Conservation (phyloP, 306 rosid species). For the Cucumis hystrix region DNA sequence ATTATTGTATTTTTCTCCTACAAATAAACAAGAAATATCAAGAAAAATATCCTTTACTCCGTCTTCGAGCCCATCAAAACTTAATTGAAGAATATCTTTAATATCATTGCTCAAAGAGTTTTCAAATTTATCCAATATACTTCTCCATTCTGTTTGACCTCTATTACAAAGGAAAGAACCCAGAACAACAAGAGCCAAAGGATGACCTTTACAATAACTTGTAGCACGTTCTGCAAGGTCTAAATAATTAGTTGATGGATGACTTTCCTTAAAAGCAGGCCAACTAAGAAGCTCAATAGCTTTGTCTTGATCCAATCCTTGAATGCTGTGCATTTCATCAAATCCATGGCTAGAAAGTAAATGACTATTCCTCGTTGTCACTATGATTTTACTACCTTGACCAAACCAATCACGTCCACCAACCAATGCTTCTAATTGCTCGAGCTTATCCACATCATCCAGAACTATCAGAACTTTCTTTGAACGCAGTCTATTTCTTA, state of each 20-base stretch:
- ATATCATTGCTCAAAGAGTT: conserved; percentile 3
- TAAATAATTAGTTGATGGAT: background rate
- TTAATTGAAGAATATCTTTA: conserved; percentile 8
- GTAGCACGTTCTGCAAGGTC: conserved; percentile 1
- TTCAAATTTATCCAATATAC: conserved; percentile 6
- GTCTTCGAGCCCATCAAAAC: conserved; percentile 12
- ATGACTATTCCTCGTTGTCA: conserved; percentile 8
- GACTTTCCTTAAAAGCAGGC: conserved; percentile 13
- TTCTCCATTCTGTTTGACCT: conserved; percentile 3
- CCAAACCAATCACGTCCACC: conserved; percentile 7
- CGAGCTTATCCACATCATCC: background rate
- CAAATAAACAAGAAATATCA: conserved; percentile 27
- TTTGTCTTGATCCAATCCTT: background rate
- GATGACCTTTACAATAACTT: conserved; percentile 17
- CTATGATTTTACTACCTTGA: conserved; percentile 9
- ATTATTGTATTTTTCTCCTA: background rate
- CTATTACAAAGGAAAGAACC: conserved; percentile 21
- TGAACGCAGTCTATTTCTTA: background rate
- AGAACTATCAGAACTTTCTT: conserved; percentile 6
- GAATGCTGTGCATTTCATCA: background rate
- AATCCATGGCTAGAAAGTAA: background rate
- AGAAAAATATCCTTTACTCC: conserved; percentile 18
- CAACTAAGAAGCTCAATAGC: conserved; percentile 6
- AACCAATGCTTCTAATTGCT: background rate
- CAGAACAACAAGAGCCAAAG: conserved; percentile 24